Evolutionary conservation across 192 early-diverging fungal genomes (phyloP).

Genomic region (Radiomyces spectabilis): DNA sequence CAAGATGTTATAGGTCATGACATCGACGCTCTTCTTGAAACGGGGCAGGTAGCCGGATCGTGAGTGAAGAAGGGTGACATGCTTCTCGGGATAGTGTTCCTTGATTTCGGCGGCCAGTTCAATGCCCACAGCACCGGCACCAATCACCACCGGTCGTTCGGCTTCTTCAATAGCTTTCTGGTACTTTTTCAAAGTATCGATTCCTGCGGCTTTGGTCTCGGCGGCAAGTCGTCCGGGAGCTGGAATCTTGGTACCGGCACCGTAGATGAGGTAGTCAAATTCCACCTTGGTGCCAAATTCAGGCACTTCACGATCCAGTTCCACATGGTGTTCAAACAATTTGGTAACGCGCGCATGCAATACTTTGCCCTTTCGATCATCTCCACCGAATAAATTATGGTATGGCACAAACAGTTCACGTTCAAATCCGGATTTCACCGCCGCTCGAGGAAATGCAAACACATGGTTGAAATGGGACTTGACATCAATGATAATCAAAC

Average conservation of each 20-base stretch:
- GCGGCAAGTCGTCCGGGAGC: slow-evolving; percentile 36
- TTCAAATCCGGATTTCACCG: slow-evolving; percentile 48
- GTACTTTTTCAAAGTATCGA: slow-evolving; percentile 30
- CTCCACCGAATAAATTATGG: slow-evolving; percentile 28
- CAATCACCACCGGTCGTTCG: slow-evolving; percentile 56
- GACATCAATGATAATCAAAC: slow-evolving; percentile 49
- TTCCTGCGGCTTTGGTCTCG: slow-evolving; percentile 34
- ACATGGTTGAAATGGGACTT: slow-evolving; percentile 55
- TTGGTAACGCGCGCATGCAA: slow-evolving; percentile 38
- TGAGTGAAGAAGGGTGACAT: slow-evolving; percentile 60
- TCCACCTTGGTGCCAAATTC: slow-evolving; percentile 38
- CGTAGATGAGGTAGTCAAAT: slow-evolving; percentile 49
- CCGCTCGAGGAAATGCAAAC: slow-evolving; percentile 55
- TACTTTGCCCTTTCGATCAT: slow-evolving; percentile 33
- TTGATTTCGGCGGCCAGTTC: slow-evolving; percentile 75
- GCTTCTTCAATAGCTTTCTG: slow-evolving; percentile 50
- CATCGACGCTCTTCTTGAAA: slow-evolving; percentile 48
- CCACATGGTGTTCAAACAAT: slow-evolving; percentile 38
- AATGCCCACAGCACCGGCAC: slow-evolving; percentile 66
- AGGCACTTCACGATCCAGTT: slow-evolving; percentile 41
- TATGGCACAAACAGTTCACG: slow-evolving; percentile 55
- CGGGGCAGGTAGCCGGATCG: slow-evolving; percentile 46
- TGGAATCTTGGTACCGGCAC: slow-evolving; percentile 44
- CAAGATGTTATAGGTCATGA: slow-evolving; percentile 47
- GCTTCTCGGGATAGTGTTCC: slow-evolving; percentile 47